Conservation (phyloP, 352 stramenopile genomes). For the Pythium biforme region DNA sequence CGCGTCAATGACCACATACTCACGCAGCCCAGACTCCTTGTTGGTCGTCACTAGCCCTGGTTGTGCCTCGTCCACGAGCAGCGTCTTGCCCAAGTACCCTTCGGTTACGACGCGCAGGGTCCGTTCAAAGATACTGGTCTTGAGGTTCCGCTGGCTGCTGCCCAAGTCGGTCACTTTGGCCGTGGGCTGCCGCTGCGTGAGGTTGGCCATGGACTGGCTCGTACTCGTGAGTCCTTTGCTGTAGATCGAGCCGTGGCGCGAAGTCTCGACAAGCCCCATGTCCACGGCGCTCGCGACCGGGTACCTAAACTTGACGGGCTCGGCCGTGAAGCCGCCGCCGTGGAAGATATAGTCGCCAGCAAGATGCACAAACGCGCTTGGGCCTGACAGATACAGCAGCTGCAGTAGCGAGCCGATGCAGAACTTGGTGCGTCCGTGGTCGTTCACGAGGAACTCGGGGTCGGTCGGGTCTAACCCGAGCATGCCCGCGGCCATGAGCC, state of each 20-base stretch:
- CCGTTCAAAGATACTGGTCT: background rate
- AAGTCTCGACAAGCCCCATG: conserved; percentile 32
- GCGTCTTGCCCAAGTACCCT: background rate
- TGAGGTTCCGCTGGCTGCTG: background rate
- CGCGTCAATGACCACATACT: conserved; percentile 40
- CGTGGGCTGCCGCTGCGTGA: background rate
- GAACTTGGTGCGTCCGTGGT: conserved; percentile 33
- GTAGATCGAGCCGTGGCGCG: background rate
- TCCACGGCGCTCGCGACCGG: conserved; percentile 28
- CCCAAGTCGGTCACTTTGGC: background rate
- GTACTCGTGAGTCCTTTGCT: conserved; percentile 3
- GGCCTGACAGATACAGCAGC: conserved; percentile 47
- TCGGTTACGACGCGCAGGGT: background rate
- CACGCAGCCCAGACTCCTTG: conserved; percentile 23
- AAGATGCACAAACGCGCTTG: conserved; percentile 42
- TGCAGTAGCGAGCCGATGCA: conserved; percentile 44
- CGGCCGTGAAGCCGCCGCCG: conserved; percentile 35
- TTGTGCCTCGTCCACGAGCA: conserved; percentile 3
- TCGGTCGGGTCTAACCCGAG: conserved; percentile 53
- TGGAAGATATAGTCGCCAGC: conserved; percentile 53
- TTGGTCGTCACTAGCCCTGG: conserved; percentile 35
- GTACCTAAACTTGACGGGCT: conserved; percentile 37
- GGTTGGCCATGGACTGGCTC: background rate
- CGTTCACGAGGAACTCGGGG: conserved; percentile 21
- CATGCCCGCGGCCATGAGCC: conserved; percentile 30